phyloP scores from a whole-genome alignment of 2,329 filamentous ascomycete species.

The Sarocladium strictum region DNA sequence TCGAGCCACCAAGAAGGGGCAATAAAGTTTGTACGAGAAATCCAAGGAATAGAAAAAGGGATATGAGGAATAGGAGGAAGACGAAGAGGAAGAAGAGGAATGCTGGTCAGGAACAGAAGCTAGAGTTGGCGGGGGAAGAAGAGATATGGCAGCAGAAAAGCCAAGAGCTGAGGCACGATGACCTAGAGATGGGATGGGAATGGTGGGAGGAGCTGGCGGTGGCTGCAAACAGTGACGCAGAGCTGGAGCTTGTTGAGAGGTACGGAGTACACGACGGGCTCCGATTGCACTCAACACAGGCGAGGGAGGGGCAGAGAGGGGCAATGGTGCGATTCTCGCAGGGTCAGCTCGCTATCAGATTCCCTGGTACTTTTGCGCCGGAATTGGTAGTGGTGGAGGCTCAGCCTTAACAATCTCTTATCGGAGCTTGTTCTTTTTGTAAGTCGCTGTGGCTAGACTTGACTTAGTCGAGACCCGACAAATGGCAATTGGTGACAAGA shows the following conservation, averaged over 20 bases:
- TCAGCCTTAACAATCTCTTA: constrained; percentile 6
- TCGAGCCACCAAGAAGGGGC: background rate
- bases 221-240: constrained; percentile 10
- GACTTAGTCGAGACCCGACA: background rate
- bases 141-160: constrained; percentile 2
- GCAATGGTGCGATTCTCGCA: constrained; percentile 3
- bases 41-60: background rate
- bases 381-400: constrained; percentile 1
- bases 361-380: background rate
- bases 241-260: background rate
- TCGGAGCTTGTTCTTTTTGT: no score
- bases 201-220: background rate
- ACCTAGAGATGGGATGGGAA: background rate
- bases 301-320: constrained; percentile 1
- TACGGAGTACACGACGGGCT: background rate
- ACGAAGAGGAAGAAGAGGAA: background rate
- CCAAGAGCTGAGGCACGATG: background rate
- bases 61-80: no score
- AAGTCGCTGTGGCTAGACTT: no score
- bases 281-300: no score
- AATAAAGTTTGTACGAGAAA: background rate
- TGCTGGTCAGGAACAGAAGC: background rate
- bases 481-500: background rate
- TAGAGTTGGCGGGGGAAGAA: background rate
- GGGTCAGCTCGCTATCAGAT: background rate